These are phyloP conservation scores for Nakazawaea pomicola DNA, from an alignment of 805 yeast genomes.

Conservation along the genomic window DNA sequence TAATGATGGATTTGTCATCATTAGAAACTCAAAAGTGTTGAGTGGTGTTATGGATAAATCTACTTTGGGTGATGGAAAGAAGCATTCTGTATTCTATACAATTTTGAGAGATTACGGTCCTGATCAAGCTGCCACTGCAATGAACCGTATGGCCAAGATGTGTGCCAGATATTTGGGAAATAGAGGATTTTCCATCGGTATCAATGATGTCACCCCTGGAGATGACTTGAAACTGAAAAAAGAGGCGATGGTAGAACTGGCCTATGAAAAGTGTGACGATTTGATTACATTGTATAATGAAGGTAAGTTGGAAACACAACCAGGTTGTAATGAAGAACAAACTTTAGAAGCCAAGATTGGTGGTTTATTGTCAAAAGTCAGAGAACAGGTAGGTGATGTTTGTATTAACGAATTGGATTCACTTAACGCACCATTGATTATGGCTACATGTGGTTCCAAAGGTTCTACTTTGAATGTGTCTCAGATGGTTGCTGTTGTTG, in stretches of 20 bases:
- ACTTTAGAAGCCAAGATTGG: conserved; percentile 97
- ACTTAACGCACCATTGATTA: conserved; percentile 91
- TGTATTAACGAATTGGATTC: conserved; percentile 89
- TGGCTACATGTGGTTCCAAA: conserved; percentile 99
- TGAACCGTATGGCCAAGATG: conserved; percentile 99
- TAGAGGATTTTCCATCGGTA: conserved; percentile 96
- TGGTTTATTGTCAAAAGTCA: conserved; percentile 90
- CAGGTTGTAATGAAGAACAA: conserved; percentile 98
- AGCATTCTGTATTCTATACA: conserved; percentile 92
- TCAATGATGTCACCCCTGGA: conserved; percentile 95
- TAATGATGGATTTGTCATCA: conserved; percentile 90
- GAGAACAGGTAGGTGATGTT: conserved; percentile 98
- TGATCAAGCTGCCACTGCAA: conserved; percentile 88
- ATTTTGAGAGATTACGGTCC: conserved; percentile 97
- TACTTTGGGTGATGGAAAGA: conserved; percentile 95
- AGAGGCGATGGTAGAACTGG: conserved; percentile 84
- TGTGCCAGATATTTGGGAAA: conserved; percentile 95
- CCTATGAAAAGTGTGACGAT: conserved; percentile 88
- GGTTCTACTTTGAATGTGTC: conserved; percentile 98
- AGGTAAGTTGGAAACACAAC: conserved; percentile 95
- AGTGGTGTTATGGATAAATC: conserved; percentile 98
- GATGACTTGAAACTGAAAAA: conserved; percentile 66
- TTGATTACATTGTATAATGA: conserved; percentile 70
- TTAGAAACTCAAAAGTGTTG: conserved; percentile 82
- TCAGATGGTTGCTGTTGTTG: conserved; percentile 99